These are phyloP conservation scores for Nicotiana otophora DNA, from an alignment of 257 asterid genomes.

Conservation along the genomic window DNA sequence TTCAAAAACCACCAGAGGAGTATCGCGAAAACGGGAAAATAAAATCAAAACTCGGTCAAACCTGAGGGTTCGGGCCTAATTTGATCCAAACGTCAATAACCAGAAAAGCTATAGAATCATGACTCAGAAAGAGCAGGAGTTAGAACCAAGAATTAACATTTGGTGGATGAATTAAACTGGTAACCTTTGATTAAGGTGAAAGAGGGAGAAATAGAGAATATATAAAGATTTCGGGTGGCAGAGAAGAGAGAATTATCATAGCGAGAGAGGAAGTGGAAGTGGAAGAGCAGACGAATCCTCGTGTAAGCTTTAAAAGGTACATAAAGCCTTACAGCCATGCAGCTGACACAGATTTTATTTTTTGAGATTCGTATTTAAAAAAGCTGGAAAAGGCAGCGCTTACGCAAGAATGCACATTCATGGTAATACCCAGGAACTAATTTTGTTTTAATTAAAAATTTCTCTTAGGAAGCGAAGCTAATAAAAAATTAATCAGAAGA, in stretches of 20 bases:
- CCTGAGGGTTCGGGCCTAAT: constrained; percentile 29
- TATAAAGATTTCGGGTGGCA: constrained; percentile 43
- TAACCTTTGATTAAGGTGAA: background rate
- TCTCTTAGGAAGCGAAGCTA: no score
- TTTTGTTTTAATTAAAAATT: no score
- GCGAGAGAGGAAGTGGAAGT: constrained; percentile 23
- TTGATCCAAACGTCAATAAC: constrained; percentile 20
- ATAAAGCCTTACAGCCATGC: constrained; percentile 25
- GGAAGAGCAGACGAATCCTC: constrained; percentile 41
- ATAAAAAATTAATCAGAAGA: no score
- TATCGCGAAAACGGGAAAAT: background rate
- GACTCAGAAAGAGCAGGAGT: constrained; percentile 1
- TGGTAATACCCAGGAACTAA: background rate
- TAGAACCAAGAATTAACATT: constrained; percentile 7
- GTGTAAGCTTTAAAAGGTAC: constrained; percentile 42
- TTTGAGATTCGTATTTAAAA: constrained; percentile 2
- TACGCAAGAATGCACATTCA: background rate
- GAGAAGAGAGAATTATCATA: constrained; percentile 33
- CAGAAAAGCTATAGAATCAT: background rate
- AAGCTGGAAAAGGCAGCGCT: background rate
- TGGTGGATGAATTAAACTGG: background rate
- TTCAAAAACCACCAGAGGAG: background rate
- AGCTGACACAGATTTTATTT: constrained; percentile 5
- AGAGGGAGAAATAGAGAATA: constrained; percentile 5
- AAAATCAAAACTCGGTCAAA: background rate